Percentiles rank a stretch among this genome's conserved stretches.
Conservation (phyloP, 2,329 filamentous ascomycete species). For the Leptographium lundbergii region DNA sequence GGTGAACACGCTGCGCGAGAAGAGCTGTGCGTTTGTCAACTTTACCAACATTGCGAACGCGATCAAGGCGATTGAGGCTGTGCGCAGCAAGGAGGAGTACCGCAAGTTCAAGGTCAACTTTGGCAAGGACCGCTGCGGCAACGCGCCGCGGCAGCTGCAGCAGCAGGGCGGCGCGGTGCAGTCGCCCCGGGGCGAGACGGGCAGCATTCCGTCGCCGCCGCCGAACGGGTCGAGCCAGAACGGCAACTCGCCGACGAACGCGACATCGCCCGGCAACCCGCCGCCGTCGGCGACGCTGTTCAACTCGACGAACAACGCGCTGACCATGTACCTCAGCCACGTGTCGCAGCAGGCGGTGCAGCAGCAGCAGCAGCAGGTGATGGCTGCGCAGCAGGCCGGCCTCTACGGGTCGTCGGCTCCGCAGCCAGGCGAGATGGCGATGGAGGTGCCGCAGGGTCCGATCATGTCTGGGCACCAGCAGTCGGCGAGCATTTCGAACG, state of each 20-base stretch:
- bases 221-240: slow-evolving; percentile 47
- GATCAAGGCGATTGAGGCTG: slow-evolving; percentile 96
- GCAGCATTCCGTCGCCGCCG: slow-evolving; percentile 45
- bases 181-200: slow-evolving; percentile 52
- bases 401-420: slow-evolving; percentile 64
- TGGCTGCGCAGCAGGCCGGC: slow-evolving; percentile 65
- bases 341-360: slow-evolving; percentile 60
- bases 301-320: slow-evolving; percentile 72
- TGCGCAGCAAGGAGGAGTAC: slow-evolving; percentile 92
- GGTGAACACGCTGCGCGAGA: slow-evolving; percentile 91
- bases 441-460: slow-evolving; percentile 48
- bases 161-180: slow-evolving; percentile 34
- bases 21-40: slow-evolving; percentile 99
- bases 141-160: slow-evolving; percentile 79
- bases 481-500: slow-evolving; percentile 54
- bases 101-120: slow-evolving; percentile 99
- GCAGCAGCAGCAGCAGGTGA: slow-evolving; percentile 60
- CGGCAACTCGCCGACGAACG: slow-evolving; percentile 42
- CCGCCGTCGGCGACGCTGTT: slow-evolving; percentile 56
- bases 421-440: slow-evolving; percentile 40
- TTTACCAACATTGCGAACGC: slow-evolving; percentile 99
- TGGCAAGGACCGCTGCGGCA: slow-evolving; percentile 95
- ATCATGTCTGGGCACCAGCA: slow-evolving; percentile 48
- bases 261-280: slow-evolving; percentile 17
- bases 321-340: slow-evolving; percentile 88